Evolutionary conservation across 768 basidiomycete genomes (phyloP).

Genomic region (Ramaria rubella): DNA sequence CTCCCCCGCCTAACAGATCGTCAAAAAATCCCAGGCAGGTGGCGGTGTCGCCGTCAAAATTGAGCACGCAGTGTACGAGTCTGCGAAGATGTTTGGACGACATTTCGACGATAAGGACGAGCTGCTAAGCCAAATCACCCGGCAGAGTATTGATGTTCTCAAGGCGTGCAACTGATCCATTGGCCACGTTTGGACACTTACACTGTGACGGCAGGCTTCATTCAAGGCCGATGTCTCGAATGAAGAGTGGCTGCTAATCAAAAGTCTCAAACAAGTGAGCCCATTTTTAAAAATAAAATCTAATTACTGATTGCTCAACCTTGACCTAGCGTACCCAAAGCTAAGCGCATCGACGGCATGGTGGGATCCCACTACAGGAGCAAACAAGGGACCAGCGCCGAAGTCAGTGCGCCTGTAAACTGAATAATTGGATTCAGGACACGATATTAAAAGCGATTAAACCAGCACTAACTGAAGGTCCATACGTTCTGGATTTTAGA

Average conservation of each 20-base stretch:
- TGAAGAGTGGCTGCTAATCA: conserved; percentile 93
- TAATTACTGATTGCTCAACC: too few species aligned
- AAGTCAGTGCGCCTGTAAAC: too few species aligned
- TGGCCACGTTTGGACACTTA: not conserved
- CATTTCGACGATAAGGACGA: conserved; percentile 98
- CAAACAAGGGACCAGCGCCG: too few species aligned
- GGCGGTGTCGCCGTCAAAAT: conserved; percentile 98
- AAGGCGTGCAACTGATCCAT: conserved; percentile 50
- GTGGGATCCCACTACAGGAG: too few species aligned
- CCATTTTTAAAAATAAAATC: too few species aligned
- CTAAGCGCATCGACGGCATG: too few species aligned
- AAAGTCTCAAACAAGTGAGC: conserved; percentile 74
- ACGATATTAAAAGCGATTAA: too few species aligned
- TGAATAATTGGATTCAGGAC: too few species aligned
- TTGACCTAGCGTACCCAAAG: too few species aligned
- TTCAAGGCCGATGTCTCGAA: conserved; percentile 86
- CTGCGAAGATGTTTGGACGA: conserved; percentile 90
- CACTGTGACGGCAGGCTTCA: conserved; percentile 43
- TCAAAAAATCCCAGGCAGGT: conserved; percentile 93
- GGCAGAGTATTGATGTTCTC: conserved; percentile 91
- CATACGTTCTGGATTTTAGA: conserved; percentile 37
- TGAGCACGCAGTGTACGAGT: conserved; percentile 93
- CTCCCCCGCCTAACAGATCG: conserved; percentile 52
- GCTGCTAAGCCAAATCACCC: conserved; percentile 80
- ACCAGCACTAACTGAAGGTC: conserved; percentile 36